Evolutionary conservation across 2,329 filamentous ascomycete genomes (phyloP).

Genomic region (Cordyceps militaris): DNA sequence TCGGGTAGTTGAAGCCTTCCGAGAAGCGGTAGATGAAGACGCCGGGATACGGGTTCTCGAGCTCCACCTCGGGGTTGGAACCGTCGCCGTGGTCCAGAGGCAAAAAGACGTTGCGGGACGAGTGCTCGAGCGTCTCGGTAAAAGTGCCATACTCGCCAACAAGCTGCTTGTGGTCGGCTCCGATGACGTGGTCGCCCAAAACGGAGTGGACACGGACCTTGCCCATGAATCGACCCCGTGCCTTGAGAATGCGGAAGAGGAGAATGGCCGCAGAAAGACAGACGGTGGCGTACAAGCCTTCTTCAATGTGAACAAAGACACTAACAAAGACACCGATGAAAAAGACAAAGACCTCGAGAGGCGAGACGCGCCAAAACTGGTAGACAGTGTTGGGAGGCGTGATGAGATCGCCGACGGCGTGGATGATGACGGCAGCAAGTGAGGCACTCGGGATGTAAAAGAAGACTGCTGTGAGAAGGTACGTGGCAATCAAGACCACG

Average conservation of each 20-base stretch:
- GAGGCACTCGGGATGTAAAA: constrained; percentile 77
- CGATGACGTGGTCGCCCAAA: constrained; percentile 61
- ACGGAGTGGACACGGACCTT: constrained; percentile 78
- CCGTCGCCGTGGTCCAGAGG: constrained; percentile 44
- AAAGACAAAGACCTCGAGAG: constrained; percentile 77
- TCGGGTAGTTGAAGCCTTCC: constrained; percentile 51
- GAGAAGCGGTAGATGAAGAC: constrained; percentile 50
- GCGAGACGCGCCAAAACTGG: constrained; percentile 82
- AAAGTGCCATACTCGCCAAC: constrained; percentile 48
- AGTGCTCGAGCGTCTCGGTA: constrained; percentile 26
- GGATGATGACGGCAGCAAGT: constrained; percentile 79
- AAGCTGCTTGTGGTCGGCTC: constrained; percentile 41
- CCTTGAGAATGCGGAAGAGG: constrained; percentile 71
- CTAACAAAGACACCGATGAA: constrained; percentile 78
- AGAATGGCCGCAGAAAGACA: constrained; percentile 62
- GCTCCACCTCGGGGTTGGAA: constrained; percentile 39
- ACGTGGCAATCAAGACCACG: constrained; percentile 76
- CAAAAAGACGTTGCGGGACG: constrained; percentile 36
- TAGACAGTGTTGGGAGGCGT: constrained; percentile 77
- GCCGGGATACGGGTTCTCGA: constrained; percentile 44
- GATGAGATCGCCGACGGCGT: constrained; percentile 80
- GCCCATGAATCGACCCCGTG: constrained; percentile 71
- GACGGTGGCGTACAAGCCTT: constrained; percentile 79
- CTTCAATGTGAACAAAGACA: constrained; percentile 73
- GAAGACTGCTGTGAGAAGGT: constrained; percentile 76